Evolutionary conservation across 2,329 filamentous ascomycete species (phyloP).

Genomic region (Cryphonectria japonica): DNA sequence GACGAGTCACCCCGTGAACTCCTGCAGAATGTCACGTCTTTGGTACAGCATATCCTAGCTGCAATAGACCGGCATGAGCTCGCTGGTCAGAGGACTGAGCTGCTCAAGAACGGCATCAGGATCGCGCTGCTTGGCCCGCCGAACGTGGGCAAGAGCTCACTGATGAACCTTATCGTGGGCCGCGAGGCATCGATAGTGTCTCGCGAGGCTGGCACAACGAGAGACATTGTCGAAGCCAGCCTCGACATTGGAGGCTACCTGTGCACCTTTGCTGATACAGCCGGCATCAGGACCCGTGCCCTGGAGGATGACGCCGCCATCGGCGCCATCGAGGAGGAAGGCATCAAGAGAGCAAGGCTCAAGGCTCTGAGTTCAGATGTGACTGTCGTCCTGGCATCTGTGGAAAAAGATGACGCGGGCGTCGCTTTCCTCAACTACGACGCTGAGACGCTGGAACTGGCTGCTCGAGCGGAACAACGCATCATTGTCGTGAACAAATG

Average conservation of each 20-base stretch:
- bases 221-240: conserved; percentile 90
- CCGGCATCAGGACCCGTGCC: conserved; percentile 69
- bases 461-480: conserved; percentile 50
- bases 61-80: conserved; percentile 71
- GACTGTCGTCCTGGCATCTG: conserved; percentile 77
- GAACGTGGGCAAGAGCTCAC: conserved; percentile 92
- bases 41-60: conserved; percentile 63
- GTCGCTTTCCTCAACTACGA: conserved; percentile 54
- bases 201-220: conserved; percentile 86
- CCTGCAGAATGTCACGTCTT: conserved; percentile 67
- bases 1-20: conserved; percentile 81
- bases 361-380: conserved; percentile 84
- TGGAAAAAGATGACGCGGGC: conserved; percentile 56
- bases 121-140: conserved; percentile 88
- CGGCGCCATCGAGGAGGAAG: conserved; percentile 82
- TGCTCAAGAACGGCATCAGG: conserved; percentile 82
- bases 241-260: conserved; percentile 89
- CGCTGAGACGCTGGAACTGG: conserved; percentile 58
- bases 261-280: conserved; percentile 94
- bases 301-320: conserved; percentile 46
- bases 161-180: conserved; percentile 88
- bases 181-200: conserved; percentile 95
- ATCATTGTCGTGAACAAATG: conserved; percentile 67
- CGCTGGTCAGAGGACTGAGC: conserved; percentile 80
- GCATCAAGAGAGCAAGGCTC: conserved; percentile 82